Conservation (phyloP, 2,329 filamentous ascomycete species). For the Ophiosphaerella herpotricha region DNA sequence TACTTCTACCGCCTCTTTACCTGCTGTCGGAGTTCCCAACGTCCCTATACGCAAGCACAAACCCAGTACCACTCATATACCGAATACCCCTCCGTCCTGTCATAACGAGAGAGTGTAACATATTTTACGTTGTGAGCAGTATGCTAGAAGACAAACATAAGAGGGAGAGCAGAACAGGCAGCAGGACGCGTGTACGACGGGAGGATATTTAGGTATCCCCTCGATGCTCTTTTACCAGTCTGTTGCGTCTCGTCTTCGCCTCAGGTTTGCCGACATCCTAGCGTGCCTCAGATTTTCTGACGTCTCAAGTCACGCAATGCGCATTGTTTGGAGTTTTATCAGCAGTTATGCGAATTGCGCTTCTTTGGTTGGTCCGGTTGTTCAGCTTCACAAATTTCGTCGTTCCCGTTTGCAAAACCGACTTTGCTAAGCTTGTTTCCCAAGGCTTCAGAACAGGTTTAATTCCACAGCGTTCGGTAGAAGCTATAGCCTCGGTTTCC, state of each 20-base stretch:
- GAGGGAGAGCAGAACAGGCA: too few species aligned
- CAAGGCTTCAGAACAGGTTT: neutral
- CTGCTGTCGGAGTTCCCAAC: too few species aligned
- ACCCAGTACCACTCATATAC: too few species aligned
- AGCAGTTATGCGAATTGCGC: slow-evolving; percentile 3
- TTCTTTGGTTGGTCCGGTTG: neutral
- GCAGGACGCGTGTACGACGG: too few species aligned
- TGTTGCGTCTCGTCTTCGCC: neutral
- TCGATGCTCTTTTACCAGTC: neutral
- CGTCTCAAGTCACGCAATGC: slow-evolving; percentile 14
- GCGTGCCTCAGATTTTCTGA: slow-evolving; percentile 11
- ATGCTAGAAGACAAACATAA: too few species aligned
- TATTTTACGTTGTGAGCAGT: too few species aligned
- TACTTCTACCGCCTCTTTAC: too few species aligned
- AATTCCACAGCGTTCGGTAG: neutral
- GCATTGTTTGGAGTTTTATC: slow-evolving; percentile 5
- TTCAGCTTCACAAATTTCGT: neutral
- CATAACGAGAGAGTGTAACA: too few species aligned
- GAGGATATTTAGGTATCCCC: neutral
- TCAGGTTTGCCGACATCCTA: slow-evolving; percentile 1
- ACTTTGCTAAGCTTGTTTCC: neutral
- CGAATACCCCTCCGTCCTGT: too few species aligned
- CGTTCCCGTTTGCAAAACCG: neutral
- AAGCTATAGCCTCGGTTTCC: too few species aligned
- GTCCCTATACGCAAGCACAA: too few species aligned